Percentiles rank a stretch among this genome's conserved stretches.
Conservation (phyloP, 345 rosid genomes). For the Nasturtium officinale region DNA sequence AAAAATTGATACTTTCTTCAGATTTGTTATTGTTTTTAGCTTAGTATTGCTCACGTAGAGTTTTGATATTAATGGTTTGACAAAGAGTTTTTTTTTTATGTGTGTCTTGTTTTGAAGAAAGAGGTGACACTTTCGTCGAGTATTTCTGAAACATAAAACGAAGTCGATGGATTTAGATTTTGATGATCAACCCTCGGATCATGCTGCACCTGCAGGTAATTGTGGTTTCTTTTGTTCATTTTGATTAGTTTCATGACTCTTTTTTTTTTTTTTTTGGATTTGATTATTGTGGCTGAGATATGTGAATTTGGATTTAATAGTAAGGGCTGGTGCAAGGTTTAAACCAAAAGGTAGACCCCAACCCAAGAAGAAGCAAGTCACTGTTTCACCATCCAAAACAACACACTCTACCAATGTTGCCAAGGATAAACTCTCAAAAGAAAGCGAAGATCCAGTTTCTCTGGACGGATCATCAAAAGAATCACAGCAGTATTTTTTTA, state of each 20-base stretch:
- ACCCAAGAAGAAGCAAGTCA: constrained; percentile 31
- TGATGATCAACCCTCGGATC: constrained; percentile 29
- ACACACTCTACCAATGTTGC: not conserved
- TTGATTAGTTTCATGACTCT: not conserved
- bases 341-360: constrained; percentile 43
- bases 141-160: not conserved
- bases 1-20: not conserved
- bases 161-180: constrained; percentile 39
- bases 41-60: not conserved
- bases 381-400: constrained; percentile 30
- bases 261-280: not conserved
- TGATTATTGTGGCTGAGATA: constrained; percentile 13
- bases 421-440: constrained; percentile 9
- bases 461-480: not conserved
- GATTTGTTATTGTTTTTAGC: constrained; percentile 22
- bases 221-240: not conserved
- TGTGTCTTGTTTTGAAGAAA: no score
- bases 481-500: constrained; percentile 30
- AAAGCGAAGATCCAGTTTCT: constrained; percentile 6
- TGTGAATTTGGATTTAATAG: constrained; percentile 20
- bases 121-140: constrained; percentile 11
- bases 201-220: constrained; percentile 33
- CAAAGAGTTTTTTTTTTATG: not conserved
- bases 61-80: constrained; percentile 12
- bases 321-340: constrained; percentile 43